phyloP scores from a whole-genome alignment of 768 basidiomycete species.

The Suillus sp. region DNA sequence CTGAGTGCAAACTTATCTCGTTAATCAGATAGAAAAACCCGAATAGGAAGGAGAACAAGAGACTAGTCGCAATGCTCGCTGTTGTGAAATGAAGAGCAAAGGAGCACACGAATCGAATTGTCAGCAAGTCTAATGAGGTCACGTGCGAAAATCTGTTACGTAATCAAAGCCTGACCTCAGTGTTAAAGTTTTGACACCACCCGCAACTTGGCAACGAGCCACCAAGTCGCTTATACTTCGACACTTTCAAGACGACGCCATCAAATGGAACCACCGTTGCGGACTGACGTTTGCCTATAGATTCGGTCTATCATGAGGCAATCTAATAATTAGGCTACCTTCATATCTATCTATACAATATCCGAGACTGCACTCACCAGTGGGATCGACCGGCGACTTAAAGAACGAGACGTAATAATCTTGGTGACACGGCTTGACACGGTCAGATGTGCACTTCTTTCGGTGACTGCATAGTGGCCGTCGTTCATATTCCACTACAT shows the following conservation, averaged over 20 bases:
- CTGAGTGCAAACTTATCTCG: conserved; percentile 11
- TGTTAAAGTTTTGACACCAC: not conserved
- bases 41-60: conserved; percentile 19
- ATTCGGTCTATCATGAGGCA: not conserved
- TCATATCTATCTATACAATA: not conserved
- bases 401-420: not conserved
- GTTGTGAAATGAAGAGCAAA: conserved; percentile 5
- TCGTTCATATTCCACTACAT: not conserved
- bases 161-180: not conserved
- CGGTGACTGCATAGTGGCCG: not conserved
- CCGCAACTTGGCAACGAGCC: not conserved
- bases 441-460: not conserved
- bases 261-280: not conserved
- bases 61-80: conserved; percentile 4
- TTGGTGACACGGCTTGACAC: not conserved
- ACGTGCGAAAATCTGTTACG: not conserved
- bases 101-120: not conserved
- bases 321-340: not conserved
- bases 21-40: conserved; percentile 8
- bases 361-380: not conserved
- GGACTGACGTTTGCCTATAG: not conserved
- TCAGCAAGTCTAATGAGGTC: conserved; percentile 3
- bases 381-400: not conserved
- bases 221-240: not conserved
- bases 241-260: not conserved